Evolutionary conservation across 441 rosid species (phyloP).

Genomic region (Dalechampia spathulata): DNA sequence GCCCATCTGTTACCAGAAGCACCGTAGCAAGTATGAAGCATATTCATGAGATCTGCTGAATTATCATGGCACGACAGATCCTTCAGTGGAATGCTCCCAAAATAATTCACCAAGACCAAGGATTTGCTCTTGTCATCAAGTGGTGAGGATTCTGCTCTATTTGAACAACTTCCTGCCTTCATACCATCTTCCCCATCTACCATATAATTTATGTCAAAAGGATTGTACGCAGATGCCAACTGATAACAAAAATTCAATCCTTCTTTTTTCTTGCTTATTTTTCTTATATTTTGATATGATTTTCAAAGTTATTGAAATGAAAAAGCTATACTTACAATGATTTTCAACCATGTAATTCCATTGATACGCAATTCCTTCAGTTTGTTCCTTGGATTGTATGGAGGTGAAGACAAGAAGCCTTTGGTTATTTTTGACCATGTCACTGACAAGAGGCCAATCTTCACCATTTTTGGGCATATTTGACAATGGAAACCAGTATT

Average conservation of each 20-base stretch:
- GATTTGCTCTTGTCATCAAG: slow-evolving; percentile 36
- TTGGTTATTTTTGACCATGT: slow-evolving; percentile 64
- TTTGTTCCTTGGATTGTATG: slow-evolving; percentile 45
- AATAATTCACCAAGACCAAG: slow-evolving; percentile 38
- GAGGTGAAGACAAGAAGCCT: slow-evolving; percentile 80
- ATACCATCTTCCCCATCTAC: slow-evolving; percentile 68
- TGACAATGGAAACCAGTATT: slow-evolving; percentile 66
- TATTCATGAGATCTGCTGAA: slow-evolving; percentile 26
- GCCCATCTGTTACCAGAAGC: slow-evolving; percentile 40
- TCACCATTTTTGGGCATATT: slow-evolving; percentile 61
- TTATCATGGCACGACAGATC: slow-evolving; percentile 24
- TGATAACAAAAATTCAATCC: too few species aligned
- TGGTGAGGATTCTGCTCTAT: slow-evolving; percentile 33
- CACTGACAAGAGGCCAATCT: slow-evolving; percentile 80
- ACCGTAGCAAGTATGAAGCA: slow-evolving; percentile 33
- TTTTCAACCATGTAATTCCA: slow-evolving; percentile 92
- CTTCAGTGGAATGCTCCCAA: slow-evolving; percentile 26
- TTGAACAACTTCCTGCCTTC: slow-evolving; percentile 39
- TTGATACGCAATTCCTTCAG: slow-evolving; percentile 84
- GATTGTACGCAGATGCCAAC: neutral
- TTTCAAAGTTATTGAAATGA: too few species aligned
- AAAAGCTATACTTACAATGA: slow-evolving; percentile 78
- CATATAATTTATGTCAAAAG: neutral
- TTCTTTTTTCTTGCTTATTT: too few species aligned
- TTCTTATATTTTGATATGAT: too few species aligned